Evolutionary conservation across 495 filamentous ascomycete genomes (phyloP).

Genomic region (Sporormia fimetaria): DNA sequence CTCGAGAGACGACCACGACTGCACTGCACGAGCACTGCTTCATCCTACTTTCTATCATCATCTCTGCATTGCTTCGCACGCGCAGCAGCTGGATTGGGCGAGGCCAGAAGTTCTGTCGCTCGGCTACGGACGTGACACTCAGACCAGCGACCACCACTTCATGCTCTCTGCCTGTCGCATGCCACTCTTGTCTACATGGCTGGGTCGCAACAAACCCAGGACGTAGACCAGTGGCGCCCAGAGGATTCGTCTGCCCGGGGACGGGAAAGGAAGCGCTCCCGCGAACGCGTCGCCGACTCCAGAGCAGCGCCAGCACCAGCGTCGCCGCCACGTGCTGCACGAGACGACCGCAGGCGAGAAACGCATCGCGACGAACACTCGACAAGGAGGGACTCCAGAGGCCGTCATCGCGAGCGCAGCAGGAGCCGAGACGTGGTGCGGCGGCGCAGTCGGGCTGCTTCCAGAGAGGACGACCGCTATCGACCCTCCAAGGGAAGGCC

Average conservation of each 20-base stretch:
- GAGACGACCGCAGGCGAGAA: conserved; percentile 23
- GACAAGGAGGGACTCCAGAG: conserved; percentile 15
- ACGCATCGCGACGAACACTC: conserved; percentile 15
- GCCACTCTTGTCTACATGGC: conserved; percentile 30
- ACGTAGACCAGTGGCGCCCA: conserved; percentile 31
- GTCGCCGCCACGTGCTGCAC: conserved; percentile 23
- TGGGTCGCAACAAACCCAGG: conserved; percentile 25
- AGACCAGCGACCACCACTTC: conserved; percentile 24
- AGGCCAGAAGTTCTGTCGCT: conserved; percentile 10
- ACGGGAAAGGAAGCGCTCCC: conserved; percentile 19
- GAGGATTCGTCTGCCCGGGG: conserved; percentile 25
- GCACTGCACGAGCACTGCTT: too few species aligned
- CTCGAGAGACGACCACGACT: too few species aligned
- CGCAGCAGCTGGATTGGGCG: too few species aligned
- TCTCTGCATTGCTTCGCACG: conserved; percentile 4
- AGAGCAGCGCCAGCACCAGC: conserved; percentile 22
- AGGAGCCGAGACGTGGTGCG: conserved; percentile 16
- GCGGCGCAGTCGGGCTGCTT: conserved; percentile 17
- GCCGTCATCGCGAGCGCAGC: conserved; percentile 21
- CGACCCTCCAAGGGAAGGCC: conserved; percentile 23
- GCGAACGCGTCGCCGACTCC: conserved; percentile 9
- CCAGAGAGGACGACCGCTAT: conserved; percentile 26
- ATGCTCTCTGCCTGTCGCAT: conserved; percentile 17
- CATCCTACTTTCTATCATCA: conserved; percentile 6
- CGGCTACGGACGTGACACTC: conserved; percentile 21